Conservation (phyloP, 2,329 filamentous ascomycete species). For the Pseudocercospora fuligena region DNA sequence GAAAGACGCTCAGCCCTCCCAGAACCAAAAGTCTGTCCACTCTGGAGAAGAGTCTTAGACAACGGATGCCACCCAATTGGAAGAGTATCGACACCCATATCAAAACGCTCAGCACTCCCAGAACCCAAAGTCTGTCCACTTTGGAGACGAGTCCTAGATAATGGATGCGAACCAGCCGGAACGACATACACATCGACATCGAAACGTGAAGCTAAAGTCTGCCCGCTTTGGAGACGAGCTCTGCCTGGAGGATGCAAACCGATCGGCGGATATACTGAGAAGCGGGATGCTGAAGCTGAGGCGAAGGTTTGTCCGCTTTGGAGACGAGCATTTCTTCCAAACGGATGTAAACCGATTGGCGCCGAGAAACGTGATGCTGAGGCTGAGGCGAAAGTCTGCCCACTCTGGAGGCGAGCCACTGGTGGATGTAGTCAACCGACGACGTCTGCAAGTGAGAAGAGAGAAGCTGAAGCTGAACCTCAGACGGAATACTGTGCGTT, state of each 20-base stretch:
- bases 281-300: background rate
- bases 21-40: background rate
- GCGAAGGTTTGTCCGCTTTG: slow-evolving; percentile 1
- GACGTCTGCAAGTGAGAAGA: background rate
- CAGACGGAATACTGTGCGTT: background rate
- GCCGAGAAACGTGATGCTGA: background rate
- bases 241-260: too few species aligned
- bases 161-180: background rate
- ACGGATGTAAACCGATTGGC: too few species aligned
- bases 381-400: background rate
- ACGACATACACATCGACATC: background rate
- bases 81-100: background rate
- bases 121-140: background rate
- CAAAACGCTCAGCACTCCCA: background rate
- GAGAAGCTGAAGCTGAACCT: background rate
- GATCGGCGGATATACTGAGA: too few species aligned
- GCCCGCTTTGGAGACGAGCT: background rate
- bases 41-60: background rate
- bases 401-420: background rate
- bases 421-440: background rate
- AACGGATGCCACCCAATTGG: background rate
- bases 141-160: background rate
- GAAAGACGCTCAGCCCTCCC: background rate
- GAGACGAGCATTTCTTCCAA: too few species aligned
- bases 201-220: background rate